Base-by-base conservation (phyloP, 176 grass and related monocot species). In the Eleusine coracana region DNA sequence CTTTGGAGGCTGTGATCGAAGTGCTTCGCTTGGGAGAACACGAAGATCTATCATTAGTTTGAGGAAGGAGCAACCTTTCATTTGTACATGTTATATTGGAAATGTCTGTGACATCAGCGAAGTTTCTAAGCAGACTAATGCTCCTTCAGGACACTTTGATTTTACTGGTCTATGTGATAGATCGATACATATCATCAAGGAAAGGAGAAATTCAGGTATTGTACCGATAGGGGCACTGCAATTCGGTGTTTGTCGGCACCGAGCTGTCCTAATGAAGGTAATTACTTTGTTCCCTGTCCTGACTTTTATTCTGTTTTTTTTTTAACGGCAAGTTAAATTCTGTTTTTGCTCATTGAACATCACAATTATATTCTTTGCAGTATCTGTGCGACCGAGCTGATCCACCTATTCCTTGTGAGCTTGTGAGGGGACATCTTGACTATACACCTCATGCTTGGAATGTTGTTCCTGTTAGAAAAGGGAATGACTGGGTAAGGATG, bases 241-340 rank as follows among this genome's bases (percentile, higher is more conserved):
- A 62, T 89, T 99, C 8, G 96, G 96, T 90, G 89, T 99, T 80
- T 99, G 96, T 90, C 89, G 96, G 82, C 96, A 99, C 76, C 87
- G 96, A 90, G 93, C 96, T 83, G 93, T 96, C 71, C 73, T 99
- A 78, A 93, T 99, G 96, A 99, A 99, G 96, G 96, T 96, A 87
- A 68, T 14, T 42, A 21, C 44, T 12, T 51, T 48, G 15, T 37
- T 71, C 17, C 39, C 56, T 42, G 41, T 80, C 45, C 27, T 11
- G 70, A 46, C 10, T 84, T 66, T 13, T 10, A 23, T 63, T 78
- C 3, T 61, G 12, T 59, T 23, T 21, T 23, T 21, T 23, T 59
- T 59, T 21, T 23, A 23, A 10, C 1, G 21, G 56, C 18, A 79
- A 61, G 17, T 84, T 71, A 20, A 11, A 28, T 63, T 78, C 5